Conservation (phyloP, 2,329 filamentous ascomycete genomes). For the Beauveria pseudobassiana region DNA sequence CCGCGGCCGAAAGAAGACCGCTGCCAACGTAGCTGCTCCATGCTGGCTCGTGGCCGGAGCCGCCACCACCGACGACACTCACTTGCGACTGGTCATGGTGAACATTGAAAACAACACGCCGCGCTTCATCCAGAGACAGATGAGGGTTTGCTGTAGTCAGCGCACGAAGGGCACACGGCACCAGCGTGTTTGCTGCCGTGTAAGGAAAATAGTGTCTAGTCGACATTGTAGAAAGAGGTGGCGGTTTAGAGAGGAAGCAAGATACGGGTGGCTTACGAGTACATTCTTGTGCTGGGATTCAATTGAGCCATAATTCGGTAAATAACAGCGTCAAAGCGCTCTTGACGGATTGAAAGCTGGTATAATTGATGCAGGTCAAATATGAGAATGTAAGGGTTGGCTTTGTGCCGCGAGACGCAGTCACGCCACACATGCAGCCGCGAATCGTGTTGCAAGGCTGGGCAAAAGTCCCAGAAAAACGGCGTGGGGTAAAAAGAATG, state of each 20-base stretch:
- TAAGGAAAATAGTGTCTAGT: constrained; percentile 17
- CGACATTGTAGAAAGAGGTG: constrained; percentile 8
- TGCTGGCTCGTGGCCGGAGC: constrained; percentile 54
- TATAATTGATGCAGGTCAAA: not conserved
- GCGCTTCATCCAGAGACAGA: constrained; percentile 40
- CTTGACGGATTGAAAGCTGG: not conserved
- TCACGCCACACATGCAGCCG: not conserved
- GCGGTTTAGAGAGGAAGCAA: not conserved
- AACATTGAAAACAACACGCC: constrained; percentile 45
- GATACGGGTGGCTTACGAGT: no score
- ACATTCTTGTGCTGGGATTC: no score
- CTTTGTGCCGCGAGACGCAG: not conserved
- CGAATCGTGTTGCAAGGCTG: not conserved
- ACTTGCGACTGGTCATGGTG: constrained; percentile 36
- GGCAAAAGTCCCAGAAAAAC: no score
- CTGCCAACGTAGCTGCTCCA: constrained; percentile 57
- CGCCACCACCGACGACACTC: constrained; percentile 45
- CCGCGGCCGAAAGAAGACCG: constrained; percentile 52
- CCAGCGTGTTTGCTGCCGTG: constrained; percentile 18
- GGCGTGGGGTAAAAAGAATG: no score
- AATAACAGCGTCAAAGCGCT: not conserved
- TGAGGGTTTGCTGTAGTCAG: constrained; percentile 32
- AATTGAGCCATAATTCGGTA: no score
- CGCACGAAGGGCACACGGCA: constrained; percentile 18
- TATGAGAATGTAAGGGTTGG: not conserved